Evolutionary conservation across 2,329 filamentous ascomycete species (phyloP).

Genomic region (Diaporthe vaccinii): DNA sequence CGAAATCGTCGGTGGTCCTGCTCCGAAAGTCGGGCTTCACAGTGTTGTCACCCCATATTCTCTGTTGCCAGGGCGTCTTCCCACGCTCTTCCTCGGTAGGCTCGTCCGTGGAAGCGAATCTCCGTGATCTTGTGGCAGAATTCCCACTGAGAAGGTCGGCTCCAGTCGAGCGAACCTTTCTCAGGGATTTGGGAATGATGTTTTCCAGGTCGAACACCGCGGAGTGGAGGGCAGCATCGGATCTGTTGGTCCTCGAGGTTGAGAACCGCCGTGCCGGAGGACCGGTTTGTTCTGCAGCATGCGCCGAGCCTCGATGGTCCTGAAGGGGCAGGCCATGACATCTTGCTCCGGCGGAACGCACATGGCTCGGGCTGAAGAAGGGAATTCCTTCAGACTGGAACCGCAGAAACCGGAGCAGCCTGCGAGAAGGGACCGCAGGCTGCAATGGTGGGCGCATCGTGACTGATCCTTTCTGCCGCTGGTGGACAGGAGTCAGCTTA

Average conservation of each 20-base stretch:
- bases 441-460: slow-evolving; percentile 62
- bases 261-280: slow-evolving; percentile 13
- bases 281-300: not conserved
- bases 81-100: slow-evolving; percentile 42
- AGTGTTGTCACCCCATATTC: slow-evolving; percentile 59
- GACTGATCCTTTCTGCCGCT: not conserved
- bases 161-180: slow-evolving; percentile 33
- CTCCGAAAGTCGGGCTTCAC: slow-evolving; percentile 47
- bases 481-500: slow-evolving; percentile 26
- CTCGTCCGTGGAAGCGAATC: slow-evolving; percentile 47
- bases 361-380: slow-evolving; percentile 61
- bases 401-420: slow-evolving; percentile 79
- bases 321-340: slow-evolving; percentile 1
- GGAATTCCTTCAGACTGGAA: slow-evolving; percentile 74
- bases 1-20: slow-evolving; percentile 45
- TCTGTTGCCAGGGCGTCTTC: slow-evolving; percentile 61
- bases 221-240: slow-evolving; percentile 41
- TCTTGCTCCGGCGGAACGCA: slow-evolving; percentile 12
- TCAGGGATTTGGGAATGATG: slow-evolving; percentile 46
- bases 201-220: slow-evolving; percentile 44
- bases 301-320: not conserved
- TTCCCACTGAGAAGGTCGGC: slow-evolving; percentile 14
- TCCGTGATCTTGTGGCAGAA: slow-evolving; percentile 43
- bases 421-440: slow-evolving; percentile 64
- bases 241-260: slow-evolving; percentile 21